Percentiles rank a stretch among this genome's conserved stretches.
These are phyloP conservation scores for Lentinula sp. DNA, from an alignment of 768 basidiomycete genomes.

Conservation along the genomic window DNA sequence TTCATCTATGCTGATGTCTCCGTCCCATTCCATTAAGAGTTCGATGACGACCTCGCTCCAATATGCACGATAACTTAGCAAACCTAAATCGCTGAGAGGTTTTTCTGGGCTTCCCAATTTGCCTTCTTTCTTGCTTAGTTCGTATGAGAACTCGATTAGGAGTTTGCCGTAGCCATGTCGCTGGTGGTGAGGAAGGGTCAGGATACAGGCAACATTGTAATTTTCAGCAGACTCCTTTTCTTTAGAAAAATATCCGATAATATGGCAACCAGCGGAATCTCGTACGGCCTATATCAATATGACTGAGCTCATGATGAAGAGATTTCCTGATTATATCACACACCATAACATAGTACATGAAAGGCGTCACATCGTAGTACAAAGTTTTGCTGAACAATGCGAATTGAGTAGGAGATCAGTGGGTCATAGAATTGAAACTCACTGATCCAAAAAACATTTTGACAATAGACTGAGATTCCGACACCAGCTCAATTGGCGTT, in stretches of 20 bases:
- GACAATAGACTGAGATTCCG: conserved; percentile 93
- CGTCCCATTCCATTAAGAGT: conserved; percentile 68
- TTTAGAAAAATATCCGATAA: conserved; percentile 98
- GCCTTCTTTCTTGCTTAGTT: conserved; percentile 92
- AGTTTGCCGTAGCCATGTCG: conserved; percentile 93
- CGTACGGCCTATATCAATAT: conserved; percentile 55
- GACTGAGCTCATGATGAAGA: conserved; percentile 4
- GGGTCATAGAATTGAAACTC: conserved; percentile 26
- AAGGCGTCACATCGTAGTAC: conserved; percentile 99
- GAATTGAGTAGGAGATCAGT: neutral
- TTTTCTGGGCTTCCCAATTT: conserved; percentile 98
- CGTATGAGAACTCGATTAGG: conserved; percentile 97
- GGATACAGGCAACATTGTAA: conserved; percentile 98
- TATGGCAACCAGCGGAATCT: conserved; percentile 86
- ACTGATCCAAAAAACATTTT: conserved; percentile 99
- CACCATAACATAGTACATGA: conserved; percentile 99
- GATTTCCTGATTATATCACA: conserved; percentile 16
- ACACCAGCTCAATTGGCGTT: conserved; percentile 94
- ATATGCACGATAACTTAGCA: conserved; percentile 90
- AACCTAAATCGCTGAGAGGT: conserved; percentile 89
- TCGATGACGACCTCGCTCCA: conserved; percentile 98
- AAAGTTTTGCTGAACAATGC: conserved; percentile 74
- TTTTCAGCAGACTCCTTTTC: conserved; percentile 98
- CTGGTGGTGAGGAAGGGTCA: conserved; percentile 98
- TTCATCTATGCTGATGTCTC: conserved; percentile 90